Base-by-base conservation (phyloP, 306 rosid genomes). In the Dalbergia cochinchinensis region DNA sequence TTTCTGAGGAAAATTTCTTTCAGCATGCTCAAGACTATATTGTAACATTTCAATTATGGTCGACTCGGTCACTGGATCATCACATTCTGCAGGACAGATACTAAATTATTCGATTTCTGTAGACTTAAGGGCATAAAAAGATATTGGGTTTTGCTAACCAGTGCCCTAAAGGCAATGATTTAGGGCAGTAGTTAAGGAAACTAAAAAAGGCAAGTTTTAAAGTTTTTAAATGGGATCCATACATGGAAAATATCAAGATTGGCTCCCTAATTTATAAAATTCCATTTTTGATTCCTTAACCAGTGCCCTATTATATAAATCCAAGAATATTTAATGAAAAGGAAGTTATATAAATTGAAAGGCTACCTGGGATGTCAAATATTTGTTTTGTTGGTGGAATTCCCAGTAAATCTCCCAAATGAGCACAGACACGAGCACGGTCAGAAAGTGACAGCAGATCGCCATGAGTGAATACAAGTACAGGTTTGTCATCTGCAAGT, bases 311-410 rank as follows among this genome's bases (percentile, higher is more conserved):
- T 26, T 26, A 26, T 1, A 26, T 26, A 26, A 26, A 26, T 26
- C 3, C 31, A 26, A 26, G 2, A 26, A 34, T 37, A 47, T 26
- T 20, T 79, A 66, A 45, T 45, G 62, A 15, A 19, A 74, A 59
- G 66, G 54, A 19, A 64, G 77, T 55, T 33, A 57, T 2, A 74
- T 18, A 67, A 69, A 69, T 58, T 31, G 51, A 71, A 74, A 57
- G 68, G 47, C 63, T 74, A 91, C 98, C 97, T 80, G 97, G 91
- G 84, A 94, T 92, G 84, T 94, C 97, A 76, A 92, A 94, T 71
- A 94, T 90, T 81, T 94, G 98, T 26, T 39, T 66, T 69, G 91
- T 75, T 0, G 97, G 94, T 4, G 97, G 91, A 82, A 92, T 84
- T 51, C 97, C 92, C 31, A 94, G 83, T 42, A 89, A 68, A 78